Percentiles rank a stretch among this genome's conserved stretches.
phyloP scores from a whole-genome alignment of 768 basidiomycete genomes.

The Kwoniella newhampshirensis region DNA sequence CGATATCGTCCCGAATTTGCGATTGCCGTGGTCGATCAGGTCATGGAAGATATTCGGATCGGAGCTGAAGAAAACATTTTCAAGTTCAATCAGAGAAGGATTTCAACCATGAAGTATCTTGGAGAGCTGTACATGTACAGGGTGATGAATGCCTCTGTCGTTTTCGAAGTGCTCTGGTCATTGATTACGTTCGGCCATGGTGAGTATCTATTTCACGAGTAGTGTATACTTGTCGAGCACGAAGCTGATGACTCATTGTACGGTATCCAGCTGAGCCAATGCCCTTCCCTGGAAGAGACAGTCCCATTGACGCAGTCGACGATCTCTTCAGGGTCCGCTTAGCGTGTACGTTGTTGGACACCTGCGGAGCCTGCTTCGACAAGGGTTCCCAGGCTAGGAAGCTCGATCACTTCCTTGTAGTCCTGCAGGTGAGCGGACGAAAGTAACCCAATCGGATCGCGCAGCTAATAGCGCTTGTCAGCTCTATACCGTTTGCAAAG shows the following conservation, averaged over 20 bases:
- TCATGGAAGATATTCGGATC: slow-evolving; percentile 84
- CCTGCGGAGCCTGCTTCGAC: slow-evolving; percentile 97
- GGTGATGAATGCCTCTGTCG: slow-evolving; percentile 77
- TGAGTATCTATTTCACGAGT: slow-evolving; percentile 56
- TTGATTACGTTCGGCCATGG: slow-evolving; percentile 93
- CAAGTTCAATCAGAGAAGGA: slow-evolving; percentile 86
- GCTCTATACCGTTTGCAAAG: slow-evolving; percentile 88
- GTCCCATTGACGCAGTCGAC: slow-evolving; percentile 82
- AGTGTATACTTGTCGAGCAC: neutral
- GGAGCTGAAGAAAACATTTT: slow-evolving; percentile 94
- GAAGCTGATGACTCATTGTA: slow-evolving; percentile 1
- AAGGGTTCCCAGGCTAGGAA: slow-evolving; percentile 88
- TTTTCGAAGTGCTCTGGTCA: slow-evolving; percentile 93
- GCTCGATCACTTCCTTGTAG: slow-evolving; percentile 83
- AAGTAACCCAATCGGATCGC: neutral
- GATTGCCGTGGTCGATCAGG: slow-evolving; percentile 85
- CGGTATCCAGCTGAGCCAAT: slow-evolving; percentile 75
- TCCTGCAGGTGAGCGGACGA: slow-evolving; percentile 73
- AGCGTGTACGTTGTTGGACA: slow-evolving; percentile 87
- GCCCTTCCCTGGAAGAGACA: slow-evolving; percentile 73
- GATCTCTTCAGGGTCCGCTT: slow-evolving; percentile 94
- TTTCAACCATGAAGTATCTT: slow-evolving; percentile 89
- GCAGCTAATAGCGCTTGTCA: slow-evolving; percentile 26
- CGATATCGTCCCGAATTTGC: slow-evolving; percentile 88
- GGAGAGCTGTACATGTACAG: slow-evolving; percentile 98